These are phyloP conservation scores for Paecilomyces sp. DNA, from an alignment of 2,329 filamentous ascomycete species.

Conservation along the genomic window DNA sequence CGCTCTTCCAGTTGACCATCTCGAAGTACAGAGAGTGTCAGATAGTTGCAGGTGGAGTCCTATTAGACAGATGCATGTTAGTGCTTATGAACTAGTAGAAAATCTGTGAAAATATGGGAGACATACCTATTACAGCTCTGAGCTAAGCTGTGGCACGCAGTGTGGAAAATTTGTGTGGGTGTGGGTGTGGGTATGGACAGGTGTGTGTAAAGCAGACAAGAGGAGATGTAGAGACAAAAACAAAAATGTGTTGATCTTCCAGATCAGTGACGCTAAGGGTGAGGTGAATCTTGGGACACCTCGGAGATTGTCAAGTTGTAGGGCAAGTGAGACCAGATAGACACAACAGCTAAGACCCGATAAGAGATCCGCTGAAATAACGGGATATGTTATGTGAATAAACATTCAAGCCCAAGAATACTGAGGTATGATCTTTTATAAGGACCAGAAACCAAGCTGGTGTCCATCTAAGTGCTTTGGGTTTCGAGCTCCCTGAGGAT, in stretches of 20 bases:
- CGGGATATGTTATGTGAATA: not conserved
- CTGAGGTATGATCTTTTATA: not conserved
- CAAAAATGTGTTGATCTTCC: not conserved
- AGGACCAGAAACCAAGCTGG: not conserved
- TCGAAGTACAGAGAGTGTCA: not conserved
- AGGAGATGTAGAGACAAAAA: not conserved
- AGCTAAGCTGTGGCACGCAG: not conserved
- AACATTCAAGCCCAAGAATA: not conserved
- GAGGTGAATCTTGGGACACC: not conserved
- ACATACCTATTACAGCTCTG: not conserved
- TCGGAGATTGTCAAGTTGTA: not conserved
- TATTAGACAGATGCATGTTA: not conserved
- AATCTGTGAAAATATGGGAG: not conserved
- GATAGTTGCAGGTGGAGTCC: too few relatives aligned
- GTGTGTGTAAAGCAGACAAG: not conserved
- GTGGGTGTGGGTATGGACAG: too few relatives aligned
- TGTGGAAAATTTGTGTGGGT: not conserved
- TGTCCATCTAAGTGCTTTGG: not conserved
- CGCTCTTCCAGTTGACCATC: slow-evolving; percentile 25
- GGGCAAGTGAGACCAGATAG: not conserved
- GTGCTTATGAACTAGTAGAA: too few relatives aligned
- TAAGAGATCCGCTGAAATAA: not conserved
- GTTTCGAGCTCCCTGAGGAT: not conserved
- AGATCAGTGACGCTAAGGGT: not conserved
- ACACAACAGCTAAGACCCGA: not conserved